Conservation (phyloP, 2,329 filamentous ascomycete species). For the Aspergillus neotritici region DNA sequence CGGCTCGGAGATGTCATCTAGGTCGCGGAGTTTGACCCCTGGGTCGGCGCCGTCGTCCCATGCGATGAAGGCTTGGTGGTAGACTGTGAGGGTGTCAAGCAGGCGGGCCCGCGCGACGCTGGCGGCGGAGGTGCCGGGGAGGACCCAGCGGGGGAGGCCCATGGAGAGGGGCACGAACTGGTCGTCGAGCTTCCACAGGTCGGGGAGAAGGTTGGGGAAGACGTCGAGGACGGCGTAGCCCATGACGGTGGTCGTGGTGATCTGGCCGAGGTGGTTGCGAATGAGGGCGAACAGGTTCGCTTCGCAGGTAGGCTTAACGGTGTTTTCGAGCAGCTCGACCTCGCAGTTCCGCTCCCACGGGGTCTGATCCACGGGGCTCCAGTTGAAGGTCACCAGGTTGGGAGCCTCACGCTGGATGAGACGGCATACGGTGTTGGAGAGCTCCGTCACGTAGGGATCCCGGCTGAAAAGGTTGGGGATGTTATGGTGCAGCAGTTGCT, state of each 20-base stretch:
- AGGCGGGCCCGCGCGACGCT: slow-evolving; percentile 44
- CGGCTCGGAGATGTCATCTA: slow-evolving; percentile 45
- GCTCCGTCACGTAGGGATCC: slow-evolving; percentile 42
- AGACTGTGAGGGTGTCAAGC: slow-evolving; percentile 36
- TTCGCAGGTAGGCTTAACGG: slow-evolving; percentile 45
- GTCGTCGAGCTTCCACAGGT: slow-evolving; percentile 52
- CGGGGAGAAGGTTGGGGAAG: slow-evolving; percentile 49
- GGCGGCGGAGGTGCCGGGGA: slow-evolving; percentile 47
- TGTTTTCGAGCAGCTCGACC: slow-evolving; percentile 38
- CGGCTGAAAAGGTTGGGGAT: slow-evolving; percentile 39
- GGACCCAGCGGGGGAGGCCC: slow-evolving; percentile 53
- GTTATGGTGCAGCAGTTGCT: slow-evolving; percentile 38
- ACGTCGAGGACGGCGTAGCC: slow-evolving; percentile 48
- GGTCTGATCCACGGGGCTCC: slow-evolving; percentile 56
- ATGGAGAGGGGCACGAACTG: slow-evolving; percentile 51
- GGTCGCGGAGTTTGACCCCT: slow-evolving; percentile 42
- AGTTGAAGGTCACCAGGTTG: slow-evolving; percentile 55
- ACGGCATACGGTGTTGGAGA: slow-evolving; percentile 34
- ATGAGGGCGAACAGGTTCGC: slow-evolving; percentile 49
- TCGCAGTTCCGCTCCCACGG: slow-evolving; percentile 55
- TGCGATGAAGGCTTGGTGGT: slow-evolving; percentile 40
- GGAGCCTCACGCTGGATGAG: slow-evolving; percentile 45
- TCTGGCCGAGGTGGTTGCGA: slow-evolving; percentile 52
- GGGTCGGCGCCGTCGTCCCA: slow-evolving; percentile 40
- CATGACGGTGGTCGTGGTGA: slow-evolving; percentile 45